Evolutionary conservation across 2,329 filamentous ascomycete species (phyloP), one percentile per base, ranked within the genome.

Genomic region (Pseudophaeomoniella oleicola): DNA sequence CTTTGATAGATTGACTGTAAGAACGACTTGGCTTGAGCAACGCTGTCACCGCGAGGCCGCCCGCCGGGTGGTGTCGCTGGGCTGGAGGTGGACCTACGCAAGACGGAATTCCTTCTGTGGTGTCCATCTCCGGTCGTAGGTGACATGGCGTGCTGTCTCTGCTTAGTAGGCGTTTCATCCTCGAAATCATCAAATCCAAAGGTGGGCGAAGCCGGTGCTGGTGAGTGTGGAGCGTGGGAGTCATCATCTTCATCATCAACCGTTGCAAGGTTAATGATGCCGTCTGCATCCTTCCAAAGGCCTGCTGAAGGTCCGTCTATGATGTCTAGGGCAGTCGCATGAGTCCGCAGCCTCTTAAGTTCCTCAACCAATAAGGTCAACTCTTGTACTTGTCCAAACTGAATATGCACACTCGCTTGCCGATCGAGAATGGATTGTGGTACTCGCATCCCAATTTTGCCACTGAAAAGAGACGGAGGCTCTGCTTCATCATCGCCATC

Each of bases 231-330:
- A 19, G 59, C 49, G 15, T 63, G 60, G 14, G 67, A 59, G 40
- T 75, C 70, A 16, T 76, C 71, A 33, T 72, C 71, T 27, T 27
- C 22, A 27, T 27, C 22, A 46, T 78, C 72, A 43, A 78, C 65
- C 32, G 76, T 76, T 18, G 75, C 75, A 35, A 79, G 59, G 44
- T 77, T 74, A 39, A 79, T 75, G 56, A 79, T 79, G 10, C 71
- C 72, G 47, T 77, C 73, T 13, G 77, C 74, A 52, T 78, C 73
- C 47, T 69, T 67, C 74, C 74, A 79, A 19, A 73, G 59, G 32
- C 64, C 62, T 34, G 60, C 60, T 16, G 72, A 66, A 3, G 63
- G 57, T 2, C 71, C 71, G 16, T 66, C 58, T 12, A 74, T 50
- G 38, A 78, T 62, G 32, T 65, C 62, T 31, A 77, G 57, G 29